A percentile compares a stretch with the other conserved stretches of the same genome.
Conservation (phyloP, 768 basidiomycete genomes). For the Chiua virens region DNA sequence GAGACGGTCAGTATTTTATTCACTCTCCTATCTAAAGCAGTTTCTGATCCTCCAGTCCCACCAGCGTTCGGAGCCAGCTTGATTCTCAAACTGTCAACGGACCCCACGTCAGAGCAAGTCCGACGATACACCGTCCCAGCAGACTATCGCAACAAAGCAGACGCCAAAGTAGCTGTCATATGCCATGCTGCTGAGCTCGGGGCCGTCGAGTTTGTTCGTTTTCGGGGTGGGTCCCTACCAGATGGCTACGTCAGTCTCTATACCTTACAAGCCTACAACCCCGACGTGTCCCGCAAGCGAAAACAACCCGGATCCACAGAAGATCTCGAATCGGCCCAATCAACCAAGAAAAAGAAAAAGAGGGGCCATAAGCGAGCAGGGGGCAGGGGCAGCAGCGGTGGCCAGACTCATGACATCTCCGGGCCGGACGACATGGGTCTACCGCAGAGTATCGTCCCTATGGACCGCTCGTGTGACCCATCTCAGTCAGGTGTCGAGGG, state of each 20-base stretch:
- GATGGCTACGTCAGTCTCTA: constrained; percentile 41
- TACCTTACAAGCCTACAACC: constrained; percentile 25
- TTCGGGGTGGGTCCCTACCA: constrained; percentile 44
- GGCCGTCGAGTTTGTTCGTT: constrained; percentile 59
- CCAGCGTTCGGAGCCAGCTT: constrained; percentile 59
- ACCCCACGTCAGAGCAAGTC: constrained; percentile 33
- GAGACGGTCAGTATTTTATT: constrained; percentile 45
- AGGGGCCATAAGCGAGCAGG: constrained; percentile 28
- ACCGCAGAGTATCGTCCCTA: constrained; percentile 5
- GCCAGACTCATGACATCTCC: constrained; percentile 20
- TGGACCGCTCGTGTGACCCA: constrained; percentile 13
- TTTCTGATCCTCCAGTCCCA: neutral
- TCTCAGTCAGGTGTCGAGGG: constrained; percentile 17
- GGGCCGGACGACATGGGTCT: constrained; percentile 19
- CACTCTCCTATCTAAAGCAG: neutral
- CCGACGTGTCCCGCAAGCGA: constrained; percentile 35
- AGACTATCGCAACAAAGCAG: constrained; percentile 56
- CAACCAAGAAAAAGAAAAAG: constrained; percentile 28
- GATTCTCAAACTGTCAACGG: constrained; percentile 38
- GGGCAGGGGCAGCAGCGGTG: constrained; percentile 12
- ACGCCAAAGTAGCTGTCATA: constrained; percentile 61
- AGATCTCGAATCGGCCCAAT: constrained; percentile 14
- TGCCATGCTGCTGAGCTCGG: constrained; percentile 55
- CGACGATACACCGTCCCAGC: constrained; percentile 45
- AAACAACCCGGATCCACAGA: constrained; percentile 31